Evolutionary conservation across 2,329 filamentous ascomycete species (phyloP), one percentile per base, ranked within the genome.

Genomic region (Harringtonia lauricola): DNA sequence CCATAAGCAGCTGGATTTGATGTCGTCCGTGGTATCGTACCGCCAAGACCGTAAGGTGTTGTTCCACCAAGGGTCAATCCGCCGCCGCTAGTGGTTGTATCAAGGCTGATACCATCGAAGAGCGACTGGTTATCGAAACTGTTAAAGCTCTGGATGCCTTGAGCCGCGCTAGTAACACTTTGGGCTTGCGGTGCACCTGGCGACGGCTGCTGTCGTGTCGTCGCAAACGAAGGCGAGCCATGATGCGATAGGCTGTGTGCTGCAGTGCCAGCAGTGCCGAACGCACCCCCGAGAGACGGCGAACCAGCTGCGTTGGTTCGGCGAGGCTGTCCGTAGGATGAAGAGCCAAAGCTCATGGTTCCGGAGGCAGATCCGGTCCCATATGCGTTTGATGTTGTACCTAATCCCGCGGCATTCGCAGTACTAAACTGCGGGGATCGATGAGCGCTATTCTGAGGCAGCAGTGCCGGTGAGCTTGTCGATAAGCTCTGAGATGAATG

Each of bases 101-200:
- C 59, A 3, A 62, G 48, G 24, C 47, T 46, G 10, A 60, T 54
- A 39, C 57, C 55, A 29, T 62, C 59, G 21, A 52, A 51, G 8
- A 53, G 14, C 1, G 45, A 44, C 2, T 48, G 40, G 29, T 42
- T 46, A 22, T 55, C 51, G 33, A 55, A 57, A 14, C 45, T 46
- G 26, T 50, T 49, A 26, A 55, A 56, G 18, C 36, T 28, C n/a
- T 50, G 48, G 18, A 56, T 47, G 17, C 40, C 47, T 22, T 52
- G 49, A 15, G 48, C 29, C 2, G 46, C 29, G 29, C 38, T 41
- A 10, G 34, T 39, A 26, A 45, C 38, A 13, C 31, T 37, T 19
- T 46, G 43, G 12, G 31, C 37, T 19, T 44, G 49, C 4, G 51
- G 45, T 7, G 42, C 36, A 10, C 46, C 42, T 6, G 49, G 47